These are phyloP conservation scores for Urtica urens DNA, from an alignment of 306 rosid species.

Conservation along the genomic window DNA sequence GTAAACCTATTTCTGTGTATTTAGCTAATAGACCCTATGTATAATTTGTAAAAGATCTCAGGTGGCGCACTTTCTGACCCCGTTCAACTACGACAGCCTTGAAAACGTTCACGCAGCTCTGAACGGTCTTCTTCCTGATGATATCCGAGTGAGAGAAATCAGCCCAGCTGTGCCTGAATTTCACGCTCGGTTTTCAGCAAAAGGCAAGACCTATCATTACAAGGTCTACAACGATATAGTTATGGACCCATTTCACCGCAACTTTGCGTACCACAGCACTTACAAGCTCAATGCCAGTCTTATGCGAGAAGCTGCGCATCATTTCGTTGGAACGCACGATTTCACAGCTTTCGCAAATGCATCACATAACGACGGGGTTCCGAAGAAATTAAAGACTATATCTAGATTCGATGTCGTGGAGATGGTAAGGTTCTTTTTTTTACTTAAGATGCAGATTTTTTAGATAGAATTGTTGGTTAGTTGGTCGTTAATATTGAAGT, in stretches of 20 bases:
- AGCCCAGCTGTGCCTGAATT: constrained; percentile 72
- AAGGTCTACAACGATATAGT: constrained; percentile 67
- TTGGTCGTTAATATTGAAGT: too few species aligned
- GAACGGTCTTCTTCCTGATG: constrained; percentile 79
- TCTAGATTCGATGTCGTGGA: constrained; percentile 57
- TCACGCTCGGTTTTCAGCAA: constrained; percentile 83
- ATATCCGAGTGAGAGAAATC: constrained; percentile 74
- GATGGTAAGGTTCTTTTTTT: constrained; percentile 29
- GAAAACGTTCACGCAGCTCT: constrained; percentile 56
- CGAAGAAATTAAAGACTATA: constrained; percentile 61
- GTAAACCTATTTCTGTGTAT: too few species aligned
- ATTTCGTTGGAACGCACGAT: constrained; percentile 71
- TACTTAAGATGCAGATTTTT: constrained; percentile 1
- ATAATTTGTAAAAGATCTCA: constrained; percentile 31
- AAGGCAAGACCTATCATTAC: constrained; percentile 85
- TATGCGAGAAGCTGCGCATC: constrained; percentile 74
- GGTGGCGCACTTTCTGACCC: constrained; percentile 90
- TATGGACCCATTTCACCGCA: constrained; percentile 80
- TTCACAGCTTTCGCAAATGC: constrained; percentile 86
- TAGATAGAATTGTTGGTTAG: too few species aligned
- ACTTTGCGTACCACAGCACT: constrained; percentile 54
- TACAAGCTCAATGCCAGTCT: constrained; percentile 55
- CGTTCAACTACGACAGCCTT: constrained; percentile 64
- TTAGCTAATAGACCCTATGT: too few species aligned
- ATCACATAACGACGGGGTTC: constrained; percentile 56